Evolutionary conservation across 179 eudicot genomes (phyloP), one percentile per base, ranked within the genome.

Genomic region (Heliamphora pulchella): DNA sequence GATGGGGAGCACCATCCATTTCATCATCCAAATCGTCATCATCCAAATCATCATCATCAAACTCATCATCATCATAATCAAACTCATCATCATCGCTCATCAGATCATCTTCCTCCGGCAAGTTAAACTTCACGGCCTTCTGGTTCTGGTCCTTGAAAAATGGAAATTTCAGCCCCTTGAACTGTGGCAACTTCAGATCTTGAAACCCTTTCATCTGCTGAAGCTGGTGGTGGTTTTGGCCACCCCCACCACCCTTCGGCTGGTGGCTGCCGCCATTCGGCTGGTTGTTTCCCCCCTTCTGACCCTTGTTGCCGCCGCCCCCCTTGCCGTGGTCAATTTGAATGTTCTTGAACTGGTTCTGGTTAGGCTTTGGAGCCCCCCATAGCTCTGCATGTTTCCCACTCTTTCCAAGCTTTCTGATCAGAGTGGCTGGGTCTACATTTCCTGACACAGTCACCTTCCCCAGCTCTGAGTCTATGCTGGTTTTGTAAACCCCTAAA

Each of bases 381-480:
- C 97, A 92, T 69, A 89, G 78, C 75, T 89, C 94, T 76, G 97
- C 97, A 85, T 91, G 90, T 83, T 92, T 92, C 66, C 97, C 94
- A 75, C 84, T 75, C 74, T 87, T 92, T 46, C 61, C 76, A 11
- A 92, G 90, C 75, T 89, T 91, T 81, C 85, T 91, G 70, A 92
- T 91, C 31, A 92, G 85, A 6, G 91, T 85, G 10, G 86, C 55
- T n/a, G 93, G 47, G 80, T 91, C 97, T 72, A 91, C 87, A 77
- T 81, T 88, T 43, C 97, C 91, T 5, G 90, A 87, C 39, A 92
- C 91, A n/a, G 91, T 89, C 20, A 92, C 97, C 83, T 86, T 91
- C 39, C 92, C 92, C 72, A 85, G 88, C 50, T 92, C 97, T 83
- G 91, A 79, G 72, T 92, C 97, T 86, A 92, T 87, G 75, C 8